Evolutionary conservation across 2,329 filamentous ascomycete genomes (phyloP), one percentile per base, ranked within the genome.

Genomic region (Penicillium sp.): DNA sequence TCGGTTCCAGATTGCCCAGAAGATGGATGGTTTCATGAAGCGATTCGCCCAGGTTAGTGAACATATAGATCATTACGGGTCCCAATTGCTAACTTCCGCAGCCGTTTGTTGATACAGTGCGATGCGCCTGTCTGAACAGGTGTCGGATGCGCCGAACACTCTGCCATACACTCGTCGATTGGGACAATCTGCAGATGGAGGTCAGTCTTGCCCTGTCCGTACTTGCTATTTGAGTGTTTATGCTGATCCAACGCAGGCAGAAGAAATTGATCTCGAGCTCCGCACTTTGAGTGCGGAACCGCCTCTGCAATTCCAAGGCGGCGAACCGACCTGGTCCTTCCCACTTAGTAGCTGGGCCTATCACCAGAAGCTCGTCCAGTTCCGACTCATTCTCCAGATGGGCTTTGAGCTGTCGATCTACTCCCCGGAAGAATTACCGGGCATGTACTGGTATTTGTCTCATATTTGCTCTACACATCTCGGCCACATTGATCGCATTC

Each of bases 361-460:
- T 67, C 84, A 93, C 59, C 90, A 96, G 75, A 97, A 97, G 74
- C 82, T 97, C n/a, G 85, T 84, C 31, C 86, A 93, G 68, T 91
- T 97, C 82, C 89, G 93, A 70, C 89, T 87, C 80, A 88, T 96
- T 45, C 82, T 97, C 17, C 90, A 97, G 70, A 85, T 97, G 33
- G 94, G 96, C 13, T 97, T 99, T 73, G 94, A 99, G 75, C 86
- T 97, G 13, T 88, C 93, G 43, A 85, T 96, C 10, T 97, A 97
- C 74, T 87, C 93, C 53, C 82, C 86, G 0, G 89, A 96, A 72
- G 94, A 99, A 73, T 81, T 94, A 10, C 84, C 87, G 0, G 87
- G 86, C 25, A 96, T 97, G 89, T 97, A 97, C 74, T 94, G 89
- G 86, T 92, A 96, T 72, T 78, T 96, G 61, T 85, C 90, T 65